Evolutionary conservation across 2,329 filamentous ascomycete species (phyloP).

Genomic region (Alternaria brassicae): DNA sequence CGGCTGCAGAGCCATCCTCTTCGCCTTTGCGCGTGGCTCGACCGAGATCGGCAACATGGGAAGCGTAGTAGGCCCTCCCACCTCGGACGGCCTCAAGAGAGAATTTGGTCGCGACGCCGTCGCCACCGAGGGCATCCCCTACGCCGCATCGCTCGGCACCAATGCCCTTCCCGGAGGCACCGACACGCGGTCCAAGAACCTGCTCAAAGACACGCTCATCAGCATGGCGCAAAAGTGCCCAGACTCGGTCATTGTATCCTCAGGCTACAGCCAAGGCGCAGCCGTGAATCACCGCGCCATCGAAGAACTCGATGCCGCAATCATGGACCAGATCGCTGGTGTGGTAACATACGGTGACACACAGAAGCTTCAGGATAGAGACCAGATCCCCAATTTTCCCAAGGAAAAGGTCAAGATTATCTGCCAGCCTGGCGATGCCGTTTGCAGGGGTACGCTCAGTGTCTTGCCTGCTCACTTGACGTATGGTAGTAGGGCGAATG

Average conservation of each 20-base stretch:
- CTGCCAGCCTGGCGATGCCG: constrained; percentile 60
- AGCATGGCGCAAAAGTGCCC: constrained; percentile 43
- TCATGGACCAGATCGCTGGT: constrained; percentile 47
- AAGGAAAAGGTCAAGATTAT: constrained; percentile 56
- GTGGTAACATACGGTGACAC: constrained; percentile 58
- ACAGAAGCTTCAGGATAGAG: constrained; percentile 50
- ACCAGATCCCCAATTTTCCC: constrained; percentile 53
- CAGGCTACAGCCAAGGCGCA: constrained; percentile 45
- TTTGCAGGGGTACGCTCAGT: constrained; percentile 57
- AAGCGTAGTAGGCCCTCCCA: constrained; percentile 41
- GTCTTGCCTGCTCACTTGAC: constrained; percentile 42
- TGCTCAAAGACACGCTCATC: constrained; percentile 34
- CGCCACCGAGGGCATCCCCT: constrained; percentile 45
- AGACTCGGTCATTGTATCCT: constrained; percentile 40
- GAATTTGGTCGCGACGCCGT: constrained; percentile 36
- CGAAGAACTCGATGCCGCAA: constrained; percentile 31
- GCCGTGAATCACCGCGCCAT: constrained; percentile 48
- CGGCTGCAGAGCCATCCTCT: constrained; percentile 53
- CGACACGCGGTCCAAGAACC: constrained; percentile 26
- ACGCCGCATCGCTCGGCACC: constrained; percentile 36
- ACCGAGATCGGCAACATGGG: constrained; percentile 60
- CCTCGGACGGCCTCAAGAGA: constrained; percentile 40
- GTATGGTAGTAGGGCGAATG: constrained; percentile 37
- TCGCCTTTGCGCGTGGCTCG: constrained; percentile 60
- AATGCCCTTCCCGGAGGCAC: constrained; percentile 45